A percentile compares a stretch with the other conserved stretches of the same genome.
phyloP scores from a whole-genome alignment of 768 basidiomycete species.

The Tephrocybe sp. region DNA sequence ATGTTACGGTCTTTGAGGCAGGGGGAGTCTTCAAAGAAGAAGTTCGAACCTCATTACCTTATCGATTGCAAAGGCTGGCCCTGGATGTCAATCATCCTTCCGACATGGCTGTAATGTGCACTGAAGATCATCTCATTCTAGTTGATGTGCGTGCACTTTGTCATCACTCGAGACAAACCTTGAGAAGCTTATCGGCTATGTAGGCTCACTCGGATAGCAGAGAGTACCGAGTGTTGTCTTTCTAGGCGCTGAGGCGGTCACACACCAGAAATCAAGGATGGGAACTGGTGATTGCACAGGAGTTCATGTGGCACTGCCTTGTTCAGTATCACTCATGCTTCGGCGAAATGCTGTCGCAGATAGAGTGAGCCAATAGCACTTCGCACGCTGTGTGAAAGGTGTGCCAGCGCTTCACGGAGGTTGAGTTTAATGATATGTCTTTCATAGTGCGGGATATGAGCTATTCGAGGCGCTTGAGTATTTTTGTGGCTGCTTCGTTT shows the following conservation, averaged over 20 bases:
- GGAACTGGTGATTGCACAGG: neutral
- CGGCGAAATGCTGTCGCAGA: neutral
- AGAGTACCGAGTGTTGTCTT: slow-evolving; percentile 30
- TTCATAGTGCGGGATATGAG: slow-evolving; percentile 25
- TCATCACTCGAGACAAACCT: neutral
- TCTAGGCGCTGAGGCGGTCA: slow-evolving; percentile 16
- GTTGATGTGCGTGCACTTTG: slow-evolving; percentile 40
- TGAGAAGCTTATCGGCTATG: neutral
- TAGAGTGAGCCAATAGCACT: slow-evolving; percentile 19
- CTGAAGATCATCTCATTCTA: slow-evolving; percentile 53
- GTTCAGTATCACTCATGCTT: slow-evolving; percentile 1
- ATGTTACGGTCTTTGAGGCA: slow-evolving; percentile 1
- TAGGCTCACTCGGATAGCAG: slow-evolving; percentile 15
- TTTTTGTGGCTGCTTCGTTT: neutral
- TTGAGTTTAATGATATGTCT: neutral
- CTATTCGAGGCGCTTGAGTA: slow-evolving; percentile 20
- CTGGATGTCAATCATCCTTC: slow-evolving; percentile 22
- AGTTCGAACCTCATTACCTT: slow-evolving; percentile 47
- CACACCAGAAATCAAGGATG: neutral
- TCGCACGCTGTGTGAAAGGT: slow-evolving; percentile 17
- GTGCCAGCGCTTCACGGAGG: neutral
- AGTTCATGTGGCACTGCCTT: neutral
- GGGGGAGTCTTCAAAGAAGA: slow-evolving; percentile 36
- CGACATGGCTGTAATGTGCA: slow-evolving; percentile 43
- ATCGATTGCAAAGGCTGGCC: slow-evolving; percentile 31